Evolutionary conservation across 768 basidiomycete genomes (phyloP).

Genomic region (Baorangia bicolor): DNA sequence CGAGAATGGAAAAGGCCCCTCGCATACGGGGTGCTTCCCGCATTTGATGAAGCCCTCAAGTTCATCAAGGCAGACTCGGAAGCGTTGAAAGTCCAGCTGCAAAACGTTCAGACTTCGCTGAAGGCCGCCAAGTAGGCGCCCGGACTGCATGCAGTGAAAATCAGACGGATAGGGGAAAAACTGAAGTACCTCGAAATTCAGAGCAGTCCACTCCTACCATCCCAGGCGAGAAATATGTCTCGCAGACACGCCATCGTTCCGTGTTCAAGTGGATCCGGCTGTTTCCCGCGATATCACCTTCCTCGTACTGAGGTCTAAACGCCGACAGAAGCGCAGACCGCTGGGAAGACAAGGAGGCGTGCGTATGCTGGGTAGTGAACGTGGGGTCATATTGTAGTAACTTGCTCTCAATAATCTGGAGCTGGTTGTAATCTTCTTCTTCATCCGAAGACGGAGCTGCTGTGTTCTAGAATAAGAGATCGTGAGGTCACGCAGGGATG

Average conservation of each 20-base stretch:
- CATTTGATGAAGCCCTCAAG: conserved; percentile 82
- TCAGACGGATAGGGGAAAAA: conserved; percentile 48
- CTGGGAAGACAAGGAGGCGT: conserved; percentile 71
- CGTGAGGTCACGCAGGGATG: background rate
- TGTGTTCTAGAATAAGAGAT: conserved; percentile 50
- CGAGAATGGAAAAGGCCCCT: conserved; percentile 67
- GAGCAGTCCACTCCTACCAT: conserved; percentile 92
- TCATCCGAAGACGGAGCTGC: conserved; percentile 79
- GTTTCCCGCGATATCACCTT: conserved; percentile 66
- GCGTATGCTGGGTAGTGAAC: conserved; percentile 81
- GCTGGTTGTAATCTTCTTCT: conserved; percentile 75
- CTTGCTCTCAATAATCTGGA: conserved; percentile 75
- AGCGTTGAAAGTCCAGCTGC: conserved; percentile 37
- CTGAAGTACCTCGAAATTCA: conserved; percentile 70
- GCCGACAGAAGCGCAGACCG: conserved; percentile 85
- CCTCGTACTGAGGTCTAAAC: conserved; percentile 77
- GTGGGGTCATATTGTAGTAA: conserved; percentile 81
- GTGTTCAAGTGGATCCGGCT: conserved; percentile 85
- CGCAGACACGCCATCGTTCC: conserved; percentile 88
- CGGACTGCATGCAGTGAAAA: conserved; percentile 33
- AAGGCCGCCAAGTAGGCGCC: conserved; percentile 23
- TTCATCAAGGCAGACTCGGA: conserved; percentile 64
- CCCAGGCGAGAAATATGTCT: conserved; percentile 89
- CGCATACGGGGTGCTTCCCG: conserved; percentile 60
- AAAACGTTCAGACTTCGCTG: conserved; percentile 20